Percentiles rank a stretch among this genome's conserved stretches.
These are phyloP conservation scores for Talaromyces sp. DNA, from an alignment of 2,329 filamentous ascomycete species.

Conservation along the genomic window DNA sequence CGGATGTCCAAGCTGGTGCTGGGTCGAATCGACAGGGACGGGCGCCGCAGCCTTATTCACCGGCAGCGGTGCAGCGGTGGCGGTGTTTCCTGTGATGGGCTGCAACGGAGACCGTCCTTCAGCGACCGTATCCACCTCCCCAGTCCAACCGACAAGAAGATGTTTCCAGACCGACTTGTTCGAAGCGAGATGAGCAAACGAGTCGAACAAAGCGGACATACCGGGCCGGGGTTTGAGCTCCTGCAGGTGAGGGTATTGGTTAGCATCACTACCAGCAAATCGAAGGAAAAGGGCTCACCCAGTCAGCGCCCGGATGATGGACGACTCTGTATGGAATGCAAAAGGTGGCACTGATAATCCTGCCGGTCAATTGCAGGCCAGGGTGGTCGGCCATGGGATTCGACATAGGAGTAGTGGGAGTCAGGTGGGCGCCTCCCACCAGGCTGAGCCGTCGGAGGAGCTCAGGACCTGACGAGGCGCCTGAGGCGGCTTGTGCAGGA, in stretches of 20 bases:
- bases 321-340: constrained; percentile 58
- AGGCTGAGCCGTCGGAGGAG: constrained; percentile 51
- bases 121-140: constrained; percentile 62
- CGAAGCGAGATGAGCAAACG: constrained; percentile 83
- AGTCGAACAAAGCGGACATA: constrained; percentile 88
- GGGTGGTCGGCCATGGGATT: constrained; percentile 54
- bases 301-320: constrained; percentile 49
- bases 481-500: constrained; percentile 38
- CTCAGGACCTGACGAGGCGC: constrained; percentile 44
- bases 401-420: constrained; percentile 39
- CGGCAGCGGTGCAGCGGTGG: constrained; percentile 28
- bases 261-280: neutral
- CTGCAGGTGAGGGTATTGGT: constrained; percentile 37
- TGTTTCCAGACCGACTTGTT: constrained; percentile 81
- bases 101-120: constrained; percentile 25
- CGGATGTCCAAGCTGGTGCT: constrained; percentile 53
- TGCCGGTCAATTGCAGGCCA: constrained; percentile 54
- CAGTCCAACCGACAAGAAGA: constrained; percentile 90
- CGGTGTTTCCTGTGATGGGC: constrained; percentile 21
- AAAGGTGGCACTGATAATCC: constrained; percentile 60
- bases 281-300: constrained; percentile 40
- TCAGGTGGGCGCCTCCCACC: constrained; percentile 23
- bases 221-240: constrained; percentile 72
- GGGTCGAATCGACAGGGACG: constrained; percentile 62
- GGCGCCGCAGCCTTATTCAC: constrained; percentile 74